phyloP scores from a whole-genome alignment of 768 basidiomycete genomes.

The Pulveroboletus sp. region DNA sequence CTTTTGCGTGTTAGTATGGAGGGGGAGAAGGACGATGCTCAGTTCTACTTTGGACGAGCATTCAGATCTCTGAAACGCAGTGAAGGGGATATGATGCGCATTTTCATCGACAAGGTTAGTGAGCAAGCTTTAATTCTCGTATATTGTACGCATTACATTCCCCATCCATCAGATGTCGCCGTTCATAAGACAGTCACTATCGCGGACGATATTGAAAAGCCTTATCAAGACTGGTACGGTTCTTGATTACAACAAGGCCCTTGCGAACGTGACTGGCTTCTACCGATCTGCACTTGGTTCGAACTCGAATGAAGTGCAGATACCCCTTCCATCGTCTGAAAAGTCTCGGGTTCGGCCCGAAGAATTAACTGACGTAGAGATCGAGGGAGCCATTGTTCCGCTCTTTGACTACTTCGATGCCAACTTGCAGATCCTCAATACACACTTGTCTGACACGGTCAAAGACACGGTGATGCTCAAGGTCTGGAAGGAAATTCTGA shows the following conservation, averaged over 20 bases:
- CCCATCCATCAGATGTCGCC: conserved; percentile 73
- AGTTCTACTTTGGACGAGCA: conserved; percentile 94
- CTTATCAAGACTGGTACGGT: conserved; percentile 60
- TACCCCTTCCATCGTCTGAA: conserved; percentile 69
- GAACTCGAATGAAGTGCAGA: conserved; percentile 64
- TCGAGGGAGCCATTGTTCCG: conserved; percentile 86
- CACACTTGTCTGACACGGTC: conserved; percentile 75
- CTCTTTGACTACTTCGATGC: conserved; percentile 96
- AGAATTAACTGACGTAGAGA: conserved; percentile 86
- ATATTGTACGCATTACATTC: background rate
- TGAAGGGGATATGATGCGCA: conserved; percentile 91
- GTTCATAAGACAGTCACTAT: conserved; percentile 83
- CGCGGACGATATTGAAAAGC: conserved; percentile 67
- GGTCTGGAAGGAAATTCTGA: conserved; percentile 94
- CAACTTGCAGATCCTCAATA: conserved; percentile 88
- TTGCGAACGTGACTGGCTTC: conserved; percentile 76
- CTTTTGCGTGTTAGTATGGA: conserved; percentile 94
- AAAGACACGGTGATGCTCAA: conserved; percentile 90
- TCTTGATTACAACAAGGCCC: conserved; percentile 85
- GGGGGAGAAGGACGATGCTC: conserved; percentile 96
- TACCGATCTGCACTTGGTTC: conserved; percentile 74
- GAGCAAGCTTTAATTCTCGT: background rate
- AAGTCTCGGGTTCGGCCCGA: conserved; percentile 76
- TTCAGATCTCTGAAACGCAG: conserved; percentile 92
- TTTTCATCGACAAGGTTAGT: conserved; percentile 91